Conservation (phyloP, 2,329 filamentous ascomycete species). For the Diaporthe citriasiana region DNA sequence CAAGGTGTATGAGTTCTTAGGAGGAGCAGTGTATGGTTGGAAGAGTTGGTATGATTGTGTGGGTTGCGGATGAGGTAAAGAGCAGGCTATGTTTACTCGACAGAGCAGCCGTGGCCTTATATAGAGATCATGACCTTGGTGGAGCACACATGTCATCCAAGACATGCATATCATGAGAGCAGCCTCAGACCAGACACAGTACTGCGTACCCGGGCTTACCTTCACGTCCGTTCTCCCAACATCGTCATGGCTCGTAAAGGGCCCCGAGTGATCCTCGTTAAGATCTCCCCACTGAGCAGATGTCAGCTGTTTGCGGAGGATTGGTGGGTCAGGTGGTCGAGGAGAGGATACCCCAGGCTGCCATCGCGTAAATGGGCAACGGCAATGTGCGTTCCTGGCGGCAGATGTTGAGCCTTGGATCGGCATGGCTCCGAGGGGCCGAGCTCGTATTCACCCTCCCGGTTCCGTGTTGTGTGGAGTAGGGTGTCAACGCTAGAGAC, state of each 20-base stretch:
- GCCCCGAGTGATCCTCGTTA: conserved; percentile 1
- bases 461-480: conserved; percentile 37
- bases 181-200: conserved; percentile 1
- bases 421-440: conserved; percentile 30
- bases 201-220: conserved; percentile 10
- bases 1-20: neutral
- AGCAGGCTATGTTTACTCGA: neutral
- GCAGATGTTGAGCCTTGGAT: conserved; percentile 34
- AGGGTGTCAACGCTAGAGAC: conserved; percentile 35
- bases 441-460: conserved; percentile 35
- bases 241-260: conserved; percentile 36
- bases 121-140: conserved; percentile 18
- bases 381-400: conserved; percentile 26
- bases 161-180: conserved; percentile 26
- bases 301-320: conserved; percentile 29
- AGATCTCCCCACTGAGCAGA: conserved; percentile 15
- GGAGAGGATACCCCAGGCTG: conserved; percentile 34
- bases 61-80: conserved; percentile 4
- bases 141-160: neutral
- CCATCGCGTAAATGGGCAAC: conserved; percentile 22
- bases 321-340: conserved; percentile 31
- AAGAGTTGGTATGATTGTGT: conserved; percentile 2
- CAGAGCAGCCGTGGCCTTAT: conserved; percentile 28
- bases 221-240: conserved; percentile 27
- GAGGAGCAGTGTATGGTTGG: conserved; percentile 7